Base-by-base conservation (phyloP, 495 filamentous ascomycete species). In the Eremomyces bilateralis region DNA sequence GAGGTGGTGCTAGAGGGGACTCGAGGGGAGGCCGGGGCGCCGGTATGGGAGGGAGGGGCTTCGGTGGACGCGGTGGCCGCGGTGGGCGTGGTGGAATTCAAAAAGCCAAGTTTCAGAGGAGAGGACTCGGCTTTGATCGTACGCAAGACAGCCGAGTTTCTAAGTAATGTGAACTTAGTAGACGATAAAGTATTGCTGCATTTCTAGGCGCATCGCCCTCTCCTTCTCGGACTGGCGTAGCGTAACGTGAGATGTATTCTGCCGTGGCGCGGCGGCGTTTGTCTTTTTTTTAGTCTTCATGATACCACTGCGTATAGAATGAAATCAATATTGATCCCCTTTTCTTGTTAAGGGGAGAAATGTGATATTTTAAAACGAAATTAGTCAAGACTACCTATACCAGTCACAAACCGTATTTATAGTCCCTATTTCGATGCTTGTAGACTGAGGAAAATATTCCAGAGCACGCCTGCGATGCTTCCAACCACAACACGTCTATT, bases 361-460 rank as follows among this genome's bases (percentile, higher is more conserved):
- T n/a, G n/a, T n/a, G n/a, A n/a, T n/a, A n/a, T n/a, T n/a, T n/a
- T n/a, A n/a, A n/a, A n/a, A n/a, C n/a, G n/a, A n/a, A n/a, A n/a
- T n/a, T n/a, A n/a, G n/a, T n/a, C n/a, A n/a, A n/a, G n/a, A n/a
- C n/a, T n/a, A n/a, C n/a, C n/a, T n/a, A n/a, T n/a, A n/a, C n/a
- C n/a, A n/a, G n/a, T n/a, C n/a, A n/a, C n/a, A n/a, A n/a, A n/a
- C n/a, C n/a, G n/a, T n/a, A n/a, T n/a, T n/a, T n/a, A n/a, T n/a
- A n/a, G 24, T 27, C 8, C 24, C 13, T 13, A 27, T 27, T 27
- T 6, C 13, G 24, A 6, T 6, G 13, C 24, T 13, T 27, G 24
- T 13, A 37, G 27, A 32, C 35, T 37, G 5, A 37, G 18, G 17
- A 15, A 37, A 12, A 37, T 19, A 12, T 24, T 24, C 35, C 35